phyloP scores from a whole-genome alignment of 2,329 filamentous ascomycete genomes.

The Colletotrichum truncatum region DNA sequence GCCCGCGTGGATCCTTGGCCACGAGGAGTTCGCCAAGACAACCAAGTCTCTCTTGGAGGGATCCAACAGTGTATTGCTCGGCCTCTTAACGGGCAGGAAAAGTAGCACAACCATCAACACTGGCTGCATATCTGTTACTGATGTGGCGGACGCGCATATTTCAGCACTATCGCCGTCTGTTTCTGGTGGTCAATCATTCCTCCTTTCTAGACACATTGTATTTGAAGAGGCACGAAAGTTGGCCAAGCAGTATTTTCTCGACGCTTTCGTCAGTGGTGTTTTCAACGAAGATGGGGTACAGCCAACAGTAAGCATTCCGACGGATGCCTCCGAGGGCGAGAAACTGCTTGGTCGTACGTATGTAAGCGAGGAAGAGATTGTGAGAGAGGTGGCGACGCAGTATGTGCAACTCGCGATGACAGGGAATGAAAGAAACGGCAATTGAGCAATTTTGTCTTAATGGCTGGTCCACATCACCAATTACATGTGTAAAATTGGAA shows the following conservation, averaged over 20 bases:
- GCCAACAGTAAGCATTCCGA: constrained; percentile 9
- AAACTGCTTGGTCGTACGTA: constrained; percentile 43
- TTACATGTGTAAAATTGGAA: neutral
- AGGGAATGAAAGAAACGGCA: neutral
- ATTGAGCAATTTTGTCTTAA: neutral
- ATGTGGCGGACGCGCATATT: constrained; percentile 48
- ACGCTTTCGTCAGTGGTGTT: constrained; percentile 1
- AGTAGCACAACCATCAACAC: constrained; percentile 34
- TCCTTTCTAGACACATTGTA: neutral
- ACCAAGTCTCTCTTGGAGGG: constrained; percentile 36
- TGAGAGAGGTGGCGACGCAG: constrained; percentile 42
- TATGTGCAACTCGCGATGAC: constrained; percentile 38
- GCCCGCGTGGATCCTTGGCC: constrained; percentile 46
- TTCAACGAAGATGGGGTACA: neutral
- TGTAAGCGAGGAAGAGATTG: constrained; percentile 41
- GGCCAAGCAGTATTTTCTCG: neutral
- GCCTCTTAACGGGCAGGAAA: constrained; percentile 40
- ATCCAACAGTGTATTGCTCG: constrained; percentile 42
- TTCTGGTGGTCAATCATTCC: constrained; percentile 34
- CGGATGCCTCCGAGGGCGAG: constrained; percentile 39
- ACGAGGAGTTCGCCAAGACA: constrained; percentile 42
- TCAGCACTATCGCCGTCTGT: constrained; percentile 42
- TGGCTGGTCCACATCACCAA: neutral
- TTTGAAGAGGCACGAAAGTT: neutral
- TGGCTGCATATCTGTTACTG: constrained; percentile 44